Conservation (phyloP, 116 monocot species). For the Trichopus zeylanicus region DNA sequence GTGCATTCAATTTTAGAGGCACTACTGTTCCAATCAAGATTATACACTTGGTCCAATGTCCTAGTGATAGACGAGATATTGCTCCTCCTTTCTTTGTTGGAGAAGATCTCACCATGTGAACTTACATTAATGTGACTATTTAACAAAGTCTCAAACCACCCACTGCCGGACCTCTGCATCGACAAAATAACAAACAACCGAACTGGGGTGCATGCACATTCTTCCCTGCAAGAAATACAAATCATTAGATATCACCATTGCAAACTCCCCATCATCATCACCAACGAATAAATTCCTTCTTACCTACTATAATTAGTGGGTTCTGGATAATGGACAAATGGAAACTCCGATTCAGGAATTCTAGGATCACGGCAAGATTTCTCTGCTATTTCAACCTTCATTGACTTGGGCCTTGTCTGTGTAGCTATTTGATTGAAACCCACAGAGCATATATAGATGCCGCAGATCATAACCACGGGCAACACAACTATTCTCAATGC, state of each 20-base stretch:
- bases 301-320: slow-evolving; percentile 52
- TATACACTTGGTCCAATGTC: slow-evolving; percentile 49
- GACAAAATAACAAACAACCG: slow-evolving; percentile 48
- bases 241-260: background rate
- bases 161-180: slow-evolving; percentile 63
- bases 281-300: background rate
- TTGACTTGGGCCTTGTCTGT: slow-evolving; percentile 2
- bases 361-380: slow-evolving; percentile 16
- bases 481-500: slow-evolving; percentile 32
- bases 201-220: slow-evolving; percentile 39
- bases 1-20: slow-evolving; percentile 57
- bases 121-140: slow-evolving; percentile 62
- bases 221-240: slow-evolving; percentile 12
- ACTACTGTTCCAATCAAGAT: slow-evolving; percentile 49
- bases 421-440: slow-evolving; percentile 37
- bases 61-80: slow-evolving; percentile 35
- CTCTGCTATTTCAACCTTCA: slow-evolving; percentile 21
- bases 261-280: background rate
- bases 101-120: slow-evolving; percentile 66
- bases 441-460: slow-evolving; percentile 10
- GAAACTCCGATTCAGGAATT: slow-evolving; percentile 17
- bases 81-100: slow-evolving; percentile 30
- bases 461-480: slow-evolving; percentile 27
- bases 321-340: slow-evolving; percentile 41
- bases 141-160: slow-evolving; percentile 68